Base-by-base conservation (phyloP, 768 basidiomycete genomes). In the Pulveroboletus sp. region DNA sequence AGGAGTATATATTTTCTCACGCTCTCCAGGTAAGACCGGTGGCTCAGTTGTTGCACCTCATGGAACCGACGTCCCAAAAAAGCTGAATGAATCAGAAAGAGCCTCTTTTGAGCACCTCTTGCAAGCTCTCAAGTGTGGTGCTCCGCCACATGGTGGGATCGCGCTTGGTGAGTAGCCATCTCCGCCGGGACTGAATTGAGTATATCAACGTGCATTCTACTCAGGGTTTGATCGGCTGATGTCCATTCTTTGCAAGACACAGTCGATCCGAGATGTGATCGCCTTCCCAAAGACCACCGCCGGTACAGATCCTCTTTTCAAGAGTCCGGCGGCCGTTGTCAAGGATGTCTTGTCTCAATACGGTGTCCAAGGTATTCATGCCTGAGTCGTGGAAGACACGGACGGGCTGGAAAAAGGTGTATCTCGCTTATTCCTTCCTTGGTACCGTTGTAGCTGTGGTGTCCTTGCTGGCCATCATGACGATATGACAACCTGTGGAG, bases 111-210 rank as follows among this genome's bases (percentile, higher is more conserved):
- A 79, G 49, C 93, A 93, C 61, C 79, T 97, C 1, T 71, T 95
- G 32, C 84, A 92, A 61, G 94, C 94, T 14, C 76, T 97, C 50
- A 75, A 75, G 61, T 91, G 84, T 68, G 94, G 94, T 50, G 94
- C 94, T 14, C 93, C 94, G 21, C 94, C 94, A 57, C 94, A 97
- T 72, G 94, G 89, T 32, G 94, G 94, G 38, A 89, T 96, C 47
- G 94, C 94, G 2, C 75, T 97, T 48, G 93, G 93, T 89, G 65
- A 47, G 75, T 39, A 32, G 37, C 43, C 46, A 44, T 28, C 44
- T 57, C 46, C n/a, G 18, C 28, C 31, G 13, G 41, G 41, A 54
- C 44, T 32, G 42, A 56, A 49, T 31, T 39, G 35, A 43, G 26
- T 39, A 31, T 41, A 31, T n/a, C 49, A 17, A 60, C 40, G 27